Evolutionary conservation across 75 land plant species (phyloP), one percentile per base, ranked within the genome.

Genomic region (Adiantum capillusveneris): DNA sequence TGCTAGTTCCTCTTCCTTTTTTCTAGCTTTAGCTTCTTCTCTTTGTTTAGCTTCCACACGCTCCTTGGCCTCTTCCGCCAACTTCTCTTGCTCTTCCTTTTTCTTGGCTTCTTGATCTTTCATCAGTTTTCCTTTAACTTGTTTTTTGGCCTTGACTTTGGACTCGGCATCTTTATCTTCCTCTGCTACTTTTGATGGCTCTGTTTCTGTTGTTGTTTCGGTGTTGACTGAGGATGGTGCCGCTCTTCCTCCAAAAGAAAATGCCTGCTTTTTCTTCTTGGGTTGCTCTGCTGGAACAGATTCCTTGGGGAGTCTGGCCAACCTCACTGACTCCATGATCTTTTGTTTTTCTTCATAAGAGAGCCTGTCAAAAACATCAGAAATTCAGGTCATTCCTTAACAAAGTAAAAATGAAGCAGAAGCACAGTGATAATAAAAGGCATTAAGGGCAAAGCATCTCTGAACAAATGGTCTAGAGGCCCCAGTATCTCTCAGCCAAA

Each of bases 261-360:
- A n/a, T 46, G 16, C 24, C 11, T 2, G 57, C 17, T 28, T 24
- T 55, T 17, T 27, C 25, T 14, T 17, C 22, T 55, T 27, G 5
- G 25, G 57, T 24, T 11, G 2, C 11, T 19, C 25, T 27, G 3
- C 22, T 2, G 25, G 6, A 16, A 3, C 3, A 28, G 31, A 1
- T 24, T 27, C n/a, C 25, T 16, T 14, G 18, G 31, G 14, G 5
- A 17, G 5, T 46, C 17, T 46, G 6, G n/a, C 68, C 25, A 61
- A 46, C 25, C 30, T 25, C 14, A 53, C 62, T 30, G 70, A 44
- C 24, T 21, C 63, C 18, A 68, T 29, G 31, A 68, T 53, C 26
- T 68, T 49, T 20, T 19, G 36, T 55, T 68, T 68, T 13, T 68
- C 64, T 25, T 51, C 25, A 31, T 68, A 64, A 29, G 64, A 60